Evolutionary conservation across 2,329 filamentous ascomycete genomes (phyloP), one percentile per base, ranked within the genome.

Genomic region (Pseudopyricularia cyperi): DNA sequence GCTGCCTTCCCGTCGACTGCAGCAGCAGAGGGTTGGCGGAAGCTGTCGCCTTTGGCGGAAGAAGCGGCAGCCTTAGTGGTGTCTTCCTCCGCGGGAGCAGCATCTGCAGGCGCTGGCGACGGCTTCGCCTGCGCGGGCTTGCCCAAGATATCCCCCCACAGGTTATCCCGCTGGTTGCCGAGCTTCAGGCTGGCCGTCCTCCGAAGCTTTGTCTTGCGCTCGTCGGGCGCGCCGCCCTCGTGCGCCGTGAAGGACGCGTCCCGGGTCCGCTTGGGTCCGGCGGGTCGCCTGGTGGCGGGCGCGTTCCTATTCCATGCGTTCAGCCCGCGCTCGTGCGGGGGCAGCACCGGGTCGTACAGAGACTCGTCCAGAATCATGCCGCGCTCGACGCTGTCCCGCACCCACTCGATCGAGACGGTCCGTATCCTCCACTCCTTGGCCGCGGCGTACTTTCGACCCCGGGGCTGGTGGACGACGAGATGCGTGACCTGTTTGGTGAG

Each of bases 131-230:
- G 52, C 5, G 65, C 63, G 34, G 65, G 59, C 53, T 69, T 64
- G 52, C 81, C 81, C 24, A 93, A 77, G 54, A 98, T 94, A 60
- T 94, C 88, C 5, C 85, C 85, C 91, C 91, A 97, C n/a, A 97
- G 76, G 28, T 80, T 82, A 59, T 90, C 82, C 58, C 83, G 85
- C 61, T 96, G 89, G 49, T 76, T 85, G 53, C 77, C 83, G 32
- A 97, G 71, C 64, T 89, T 91, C 62, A 85, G 82, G 65, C 90
- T 96, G 22, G 90, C 87, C 6, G 87, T 89, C 60, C 90, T 85
- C 58, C 93, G 82, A 57, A 98, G 68, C 68, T 96, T 97, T 57
- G 89, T 79, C 56, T 80, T 80, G 4, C 85, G 82, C 8, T 77
- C 75, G 39, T 82, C 77, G 3, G 64, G 61, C 12, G 66, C 65